A percentile compares a stretch with the other conserved stretches of the same genome.
Evolutionary conservation across 2,329 filamentous ascomycete species (phyloP).

Genomic region (Westerdykella sp.): DNA sequence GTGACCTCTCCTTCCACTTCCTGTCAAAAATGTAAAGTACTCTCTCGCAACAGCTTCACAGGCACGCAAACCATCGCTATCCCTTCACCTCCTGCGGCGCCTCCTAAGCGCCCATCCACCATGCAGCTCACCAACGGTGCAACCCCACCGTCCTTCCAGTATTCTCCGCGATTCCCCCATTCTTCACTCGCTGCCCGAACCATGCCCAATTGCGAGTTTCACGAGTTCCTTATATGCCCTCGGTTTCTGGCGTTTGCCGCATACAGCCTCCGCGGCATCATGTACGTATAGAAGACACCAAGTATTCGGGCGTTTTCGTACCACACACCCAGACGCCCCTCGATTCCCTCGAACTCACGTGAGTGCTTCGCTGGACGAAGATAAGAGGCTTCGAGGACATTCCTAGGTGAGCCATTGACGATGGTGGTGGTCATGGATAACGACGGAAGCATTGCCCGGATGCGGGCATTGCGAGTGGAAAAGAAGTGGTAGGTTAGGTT

Average conservation of each 20-base stretch:
- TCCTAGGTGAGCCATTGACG: constrained; percentile 26
- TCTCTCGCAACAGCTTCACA: constrained; percentile 13
- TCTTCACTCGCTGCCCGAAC: background rate
- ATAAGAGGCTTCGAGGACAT: constrained; percentile 10
- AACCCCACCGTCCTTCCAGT: constrained; percentile 1
- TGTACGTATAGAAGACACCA: constrained; percentile 10
- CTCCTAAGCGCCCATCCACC: too few species aligned
- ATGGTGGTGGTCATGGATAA: background rate
- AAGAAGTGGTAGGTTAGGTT: too few species aligned
- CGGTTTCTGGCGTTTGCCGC: too few species aligned
- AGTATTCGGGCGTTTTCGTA: constrained; percentile 2
- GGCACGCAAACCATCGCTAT: constrained; percentile 18
- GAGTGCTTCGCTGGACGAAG: constrained; percentile 9
- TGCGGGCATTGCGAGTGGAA: background rate
- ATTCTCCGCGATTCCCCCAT: constrained; percentile 12
- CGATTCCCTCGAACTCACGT: constrained; percentile 6
- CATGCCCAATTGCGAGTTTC: constrained; percentile 6
- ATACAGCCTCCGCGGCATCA: background rate
- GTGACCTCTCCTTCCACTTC: background rate
- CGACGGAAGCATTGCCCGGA: background rate
- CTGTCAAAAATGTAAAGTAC: background rate
- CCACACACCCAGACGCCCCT: too few species aligned
- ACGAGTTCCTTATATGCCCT: constrained; percentile 19
- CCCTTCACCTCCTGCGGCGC: background rate
- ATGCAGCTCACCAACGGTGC: too few species aligned